These are phyloP conservation scores for Daldinia sp. DNA, from an alignment of 2,329 filamentous ascomycete species.

Conservation along the genomic window DNA sequence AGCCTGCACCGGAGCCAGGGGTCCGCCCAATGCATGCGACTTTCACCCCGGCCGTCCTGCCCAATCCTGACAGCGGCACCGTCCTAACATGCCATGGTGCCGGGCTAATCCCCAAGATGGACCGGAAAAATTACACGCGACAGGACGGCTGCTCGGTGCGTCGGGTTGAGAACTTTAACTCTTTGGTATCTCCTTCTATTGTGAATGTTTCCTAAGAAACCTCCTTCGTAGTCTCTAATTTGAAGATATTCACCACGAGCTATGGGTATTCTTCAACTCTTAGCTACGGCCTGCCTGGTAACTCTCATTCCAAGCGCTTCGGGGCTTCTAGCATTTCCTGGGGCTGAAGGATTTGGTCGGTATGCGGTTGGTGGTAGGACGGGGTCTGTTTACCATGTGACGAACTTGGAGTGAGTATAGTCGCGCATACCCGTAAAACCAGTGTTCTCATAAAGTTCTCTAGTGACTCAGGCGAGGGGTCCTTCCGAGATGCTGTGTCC, in stretches of 20 bases:
- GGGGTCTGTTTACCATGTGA: conserved; percentile 58
- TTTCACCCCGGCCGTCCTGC: conserved; percentile 10
- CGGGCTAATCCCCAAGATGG: neutral
- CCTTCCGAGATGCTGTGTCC: conserved; percentile 60
- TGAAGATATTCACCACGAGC: neutral
- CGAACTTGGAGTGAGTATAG: conserved; percentile 51
- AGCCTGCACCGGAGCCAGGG: conserved; percentile 24
- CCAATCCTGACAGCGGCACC: conserved; percentile 16
- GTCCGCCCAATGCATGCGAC: conserved; percentile 6
- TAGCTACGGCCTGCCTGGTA: conserved; percentile 11
- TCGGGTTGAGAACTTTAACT: neutral
- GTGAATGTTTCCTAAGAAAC: neutral
- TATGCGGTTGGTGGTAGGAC: conserved; percentile 56
- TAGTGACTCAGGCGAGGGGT: conserved; percentile 56
- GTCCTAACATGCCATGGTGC: conserved; percentile 4
- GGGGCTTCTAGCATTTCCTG: conserved; percentile 55
- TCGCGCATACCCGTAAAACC: neutral
- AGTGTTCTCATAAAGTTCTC: neutral
- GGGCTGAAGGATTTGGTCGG: conserved; percentile 59
- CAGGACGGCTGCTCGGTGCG: neutral
- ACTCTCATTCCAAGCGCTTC: conserved; percentile 21
- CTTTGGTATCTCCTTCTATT: neutral
- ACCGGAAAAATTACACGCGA: neutral
- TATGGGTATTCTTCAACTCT: neutral
- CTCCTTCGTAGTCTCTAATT: neutral